Evolutionary conservation across 192 early-diverging fungal genomes (phyloP), one percentile per base, ranked within the genome.

Genomic region (Allomyces arbusculus): DNA sequence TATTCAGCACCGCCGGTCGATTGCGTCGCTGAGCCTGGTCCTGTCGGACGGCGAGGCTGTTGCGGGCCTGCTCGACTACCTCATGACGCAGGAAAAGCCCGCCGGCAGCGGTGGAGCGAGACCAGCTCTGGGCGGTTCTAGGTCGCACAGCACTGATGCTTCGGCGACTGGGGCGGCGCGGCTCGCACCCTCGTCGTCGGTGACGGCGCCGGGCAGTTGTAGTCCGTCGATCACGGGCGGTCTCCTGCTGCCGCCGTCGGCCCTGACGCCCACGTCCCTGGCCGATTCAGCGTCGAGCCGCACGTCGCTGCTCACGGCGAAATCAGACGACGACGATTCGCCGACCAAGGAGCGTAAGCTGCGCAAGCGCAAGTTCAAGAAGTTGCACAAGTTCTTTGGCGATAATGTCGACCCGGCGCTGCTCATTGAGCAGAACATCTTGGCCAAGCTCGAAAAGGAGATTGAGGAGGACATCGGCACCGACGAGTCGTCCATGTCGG

Each of bases 381-480:
- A 58, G 50, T n/a, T 58, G 50, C 16, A 14, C 50, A 58, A 58
- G 50, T 58, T 58, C 50, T 58, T 58, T 58, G 50, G 50, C 50
- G 50, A n/a, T n/a, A 58, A 58, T n/a, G 16, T 58, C 12, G 50
- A 58, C 6, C 50, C 50, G 50, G 50, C 50, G 1, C 16, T 58
- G 50, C 50, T 58, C 20, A 14, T 58, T n/a, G 50, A 58, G 50
- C 50, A 58, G 50, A 58, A n/a, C 16, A 58, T 58, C 6, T 20
- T 58, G 16, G 20, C 12, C 16, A 58, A 14, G 4, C 61, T 82
- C 11, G 33, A 77, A 19, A 79, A 73, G 20, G 72, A 70, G 44
- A 71, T 82, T 23, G 74, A 72, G 7, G 71, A 71, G 20, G 71
- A 75, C 7, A 14, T 58, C 12, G 50, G 50, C 2, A 58, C 16